Conservation (phyloP, 129 eudicot species). For the Arctium minus region DNA sequence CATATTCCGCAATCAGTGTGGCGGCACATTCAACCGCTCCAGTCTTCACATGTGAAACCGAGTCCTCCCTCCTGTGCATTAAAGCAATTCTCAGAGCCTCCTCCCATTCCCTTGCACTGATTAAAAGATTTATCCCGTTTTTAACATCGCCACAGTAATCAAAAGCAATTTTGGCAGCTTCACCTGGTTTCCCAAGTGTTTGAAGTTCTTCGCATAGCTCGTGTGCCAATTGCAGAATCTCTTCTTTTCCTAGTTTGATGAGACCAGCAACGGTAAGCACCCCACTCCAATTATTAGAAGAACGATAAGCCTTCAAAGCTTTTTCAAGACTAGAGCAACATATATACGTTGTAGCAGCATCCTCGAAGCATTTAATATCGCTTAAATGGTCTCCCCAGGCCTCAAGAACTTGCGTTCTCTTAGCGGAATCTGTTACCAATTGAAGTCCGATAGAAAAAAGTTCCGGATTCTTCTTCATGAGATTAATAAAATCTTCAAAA, state of each 20-base stretch:
- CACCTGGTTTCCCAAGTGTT: constrained; percentile 85
- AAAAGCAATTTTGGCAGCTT: constrained; percentile 85
- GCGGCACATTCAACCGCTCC: constrained; percentile 77
- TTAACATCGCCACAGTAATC: constrained; percentile 81
- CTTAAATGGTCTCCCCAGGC: constrained; percentile 84
- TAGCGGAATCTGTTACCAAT: constrained; percentile 47
- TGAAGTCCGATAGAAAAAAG: constrained; percentile 71
- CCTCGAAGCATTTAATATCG: constrained; percentile 63
- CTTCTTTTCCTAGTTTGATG: constrained; percentile 65
- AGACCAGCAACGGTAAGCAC: constrained; percentile 91
- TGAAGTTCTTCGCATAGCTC: constrained; percentile 92
- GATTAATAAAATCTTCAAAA: constrained; percentile 64
- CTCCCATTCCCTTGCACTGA: constrained; percentile 90
- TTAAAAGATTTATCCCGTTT: constrained; percentile 54
- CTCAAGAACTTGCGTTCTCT: constrained; percentile 55
- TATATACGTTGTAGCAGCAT: constrained; percentile 78
- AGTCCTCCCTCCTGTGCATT: constrained; percentile 53
- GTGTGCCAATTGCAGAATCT: constrained; percentile 60
- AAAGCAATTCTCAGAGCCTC: constrained; percentile 84
- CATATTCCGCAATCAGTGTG: constrained; percentile 50
- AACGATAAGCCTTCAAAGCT: constrained; percentile 76
- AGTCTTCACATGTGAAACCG: constrained; percentile 53
- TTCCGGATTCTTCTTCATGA: constrained; percentile 67
- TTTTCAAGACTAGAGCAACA: constrained; percentile 61
- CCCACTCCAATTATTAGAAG: constrained; percentile 68